These are phyloP conservation scores for Gardenia jasminoides DNA, from an alignment of 257 asterid species.

Conservation along the genomic window DNA sequence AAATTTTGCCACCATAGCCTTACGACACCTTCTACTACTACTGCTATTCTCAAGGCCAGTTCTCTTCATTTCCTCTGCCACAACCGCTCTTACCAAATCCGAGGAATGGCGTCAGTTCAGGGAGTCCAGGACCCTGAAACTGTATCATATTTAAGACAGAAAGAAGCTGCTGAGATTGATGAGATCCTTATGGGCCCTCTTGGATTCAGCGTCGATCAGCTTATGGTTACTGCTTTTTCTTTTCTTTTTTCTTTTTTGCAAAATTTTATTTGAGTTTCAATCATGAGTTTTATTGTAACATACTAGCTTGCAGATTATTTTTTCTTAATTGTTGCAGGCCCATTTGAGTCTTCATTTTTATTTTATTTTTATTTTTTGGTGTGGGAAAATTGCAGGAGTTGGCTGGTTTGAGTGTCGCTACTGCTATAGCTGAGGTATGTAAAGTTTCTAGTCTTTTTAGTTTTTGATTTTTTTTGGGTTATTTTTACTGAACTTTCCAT, in stretches of 20 bases:
- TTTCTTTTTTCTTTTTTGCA: background rate
- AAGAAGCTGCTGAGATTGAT: slow-evolving; percentile 86
- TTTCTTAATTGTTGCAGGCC: background rate
- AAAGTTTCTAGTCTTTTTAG: no score
- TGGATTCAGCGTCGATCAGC: slow-evolving; percentile 94
- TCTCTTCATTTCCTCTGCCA: slow-evolving; percentile 1
- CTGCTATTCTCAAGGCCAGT: background rate
- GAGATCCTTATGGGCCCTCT: slow-evolving; percentile 93
- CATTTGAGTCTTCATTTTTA: background rate
- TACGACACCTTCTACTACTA: background rate
- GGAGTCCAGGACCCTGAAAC: slow-evolving; percentile 48
- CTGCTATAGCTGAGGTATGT: slow-evolving; percentile 82
- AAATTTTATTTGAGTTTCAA: background rate
- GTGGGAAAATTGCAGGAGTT: slow-evolving; percentile 53
- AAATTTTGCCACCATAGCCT: background rate
- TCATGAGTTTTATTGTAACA: background rate
- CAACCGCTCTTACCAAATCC: slow-evolving; percentile 10
- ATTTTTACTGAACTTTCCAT: no score
- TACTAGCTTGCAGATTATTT: background rate
- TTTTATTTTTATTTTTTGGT: background rate
- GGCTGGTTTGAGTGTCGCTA: slow-evolving; percentile 98
- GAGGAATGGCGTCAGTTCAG: slow-evolving; percentile 58
- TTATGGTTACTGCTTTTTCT: slow-evolving; percentile 51
- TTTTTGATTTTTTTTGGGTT: no score
- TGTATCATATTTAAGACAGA: slow-evolving; percentile 65